Base-by-base conservation (phyloP, 2,329 filamentous ascomycete genomes). In the Aspergillus ustus region DNA sequence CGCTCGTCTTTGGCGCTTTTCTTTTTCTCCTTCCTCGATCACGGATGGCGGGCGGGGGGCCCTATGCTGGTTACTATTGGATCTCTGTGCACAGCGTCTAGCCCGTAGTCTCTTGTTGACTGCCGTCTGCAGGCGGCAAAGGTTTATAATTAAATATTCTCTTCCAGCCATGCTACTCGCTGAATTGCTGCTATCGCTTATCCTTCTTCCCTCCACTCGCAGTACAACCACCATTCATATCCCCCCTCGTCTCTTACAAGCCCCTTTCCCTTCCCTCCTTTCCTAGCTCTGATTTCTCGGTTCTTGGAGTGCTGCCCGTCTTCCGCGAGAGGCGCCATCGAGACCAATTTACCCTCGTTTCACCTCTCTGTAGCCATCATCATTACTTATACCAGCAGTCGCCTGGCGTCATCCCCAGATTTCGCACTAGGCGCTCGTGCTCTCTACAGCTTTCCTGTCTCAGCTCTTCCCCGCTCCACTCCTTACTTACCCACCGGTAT, bases 101-200 rank as follows among this genome's bases (percentile, higher is more conserved):
- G 50, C 54, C 54, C 54, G 52, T 56, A 60, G 45, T 50, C 50
- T 57, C 43, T 62, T 50, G 44, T 60, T 59, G 45, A 57, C 52
- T 56, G 31, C 60, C 60, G 54, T 53, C 60, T 60, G 53, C 60
- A 61, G 62, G 60, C 62, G 60, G 65, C 61, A 65, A 63, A 60
- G 37, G 64, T 28, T 56, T 56, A 53, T 51, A 62, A 52, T 57
- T 52, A 60, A 62, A 57, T 57, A 52, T 52, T 57, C 62, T 46
- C 57, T 43, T 58, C 19, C 62, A 55, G 59, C 29, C 45, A 60
- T 62, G 54, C 55, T 63, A 62, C 65, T 63, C 54, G 61, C 53
- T 67, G 60, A 60, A 60, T 55, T 56, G 53, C 50, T 60, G 45
- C 59, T 61, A 57, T 64, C 64, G 64, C 62, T 61, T 65, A 59